Conservation (phyloP, 2,329 filamentous ascomycete genomes). For the Paecilomyces variotii region DNA sequence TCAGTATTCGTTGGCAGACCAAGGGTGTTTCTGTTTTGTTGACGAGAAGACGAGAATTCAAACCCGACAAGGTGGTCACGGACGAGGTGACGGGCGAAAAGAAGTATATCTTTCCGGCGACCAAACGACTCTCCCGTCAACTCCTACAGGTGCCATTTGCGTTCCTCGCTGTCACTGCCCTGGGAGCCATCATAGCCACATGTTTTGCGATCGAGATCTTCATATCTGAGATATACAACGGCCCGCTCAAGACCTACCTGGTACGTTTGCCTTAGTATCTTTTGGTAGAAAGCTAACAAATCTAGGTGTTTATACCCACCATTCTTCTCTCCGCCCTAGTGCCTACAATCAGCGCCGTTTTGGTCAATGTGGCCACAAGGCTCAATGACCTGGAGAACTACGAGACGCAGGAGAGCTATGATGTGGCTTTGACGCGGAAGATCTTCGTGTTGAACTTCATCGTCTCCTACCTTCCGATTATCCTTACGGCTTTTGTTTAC, state of each 20-base stretch:
- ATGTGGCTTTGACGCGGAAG: slow-evolving; percentile 80
- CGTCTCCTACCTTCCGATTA: slow-evolving; percentile 83
- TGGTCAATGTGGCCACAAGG: slow-evolving; percentile 70
- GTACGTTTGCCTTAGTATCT: slow-evolving; percentile 41
- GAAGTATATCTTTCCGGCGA: slow-evolving; percentile 66
- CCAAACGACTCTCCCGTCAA: slow-evolving; percentile 71
- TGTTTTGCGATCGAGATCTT: slow-evolving; percentile 97
- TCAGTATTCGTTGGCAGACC: slow-evolving; percentile 85
- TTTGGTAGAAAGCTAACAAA: slow-evolving; percentile 1
- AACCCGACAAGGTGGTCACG: slow-evolving; percentile 65
- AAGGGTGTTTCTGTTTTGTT: slow-evolving; percentile 79
- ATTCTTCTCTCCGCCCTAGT: slow-evolving; percentile 73
- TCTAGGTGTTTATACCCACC: slow-evolving; percentile 77
- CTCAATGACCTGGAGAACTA: slow-evolving; percentile 89
- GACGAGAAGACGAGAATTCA: slow-evolving; percentile 67
- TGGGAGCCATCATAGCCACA: slow-evolving; percentile 79
- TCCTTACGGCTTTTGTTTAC: slow-evolving; percentile 90
- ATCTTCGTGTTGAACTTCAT: slow-evolving; percentile 98
- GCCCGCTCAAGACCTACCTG: slow-evolving; percentile 77
- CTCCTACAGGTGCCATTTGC: slow-evolving; percentile 85
- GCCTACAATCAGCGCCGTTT: slow-evolving; percentile 69
- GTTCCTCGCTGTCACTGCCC: slow-evolving; percentile 59
- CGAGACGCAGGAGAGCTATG: slow-evolving; percentile 74
- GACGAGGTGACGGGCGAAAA: slow-evolving; percentile 80
- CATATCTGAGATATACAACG: slow-evolving; percentile 88